Evolutionary conservation across 257 asterid genomes (phyloP).

Genomic region (Solanum peruvianum): DNA sequence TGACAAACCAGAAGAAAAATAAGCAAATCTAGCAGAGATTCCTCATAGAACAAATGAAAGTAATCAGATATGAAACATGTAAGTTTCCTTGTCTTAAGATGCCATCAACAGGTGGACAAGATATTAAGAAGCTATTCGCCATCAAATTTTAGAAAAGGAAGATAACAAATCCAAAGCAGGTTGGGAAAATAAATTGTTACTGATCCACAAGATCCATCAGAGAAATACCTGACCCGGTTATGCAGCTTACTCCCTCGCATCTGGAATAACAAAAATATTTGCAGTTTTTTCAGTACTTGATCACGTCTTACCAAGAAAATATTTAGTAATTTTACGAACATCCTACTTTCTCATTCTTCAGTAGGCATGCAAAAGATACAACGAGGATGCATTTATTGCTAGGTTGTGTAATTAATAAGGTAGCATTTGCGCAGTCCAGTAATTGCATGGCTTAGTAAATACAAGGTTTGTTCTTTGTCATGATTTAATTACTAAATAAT

Average conservation of each 20-base stretch:
- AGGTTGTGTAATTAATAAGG: background rate
- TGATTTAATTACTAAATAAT: background rate
- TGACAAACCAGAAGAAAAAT: background rate
- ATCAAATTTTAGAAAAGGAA: background rate
- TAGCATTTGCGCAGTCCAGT: background rate
- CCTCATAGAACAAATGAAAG: background rate
- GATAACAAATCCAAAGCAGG: background rate
- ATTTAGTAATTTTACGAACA: background rate
- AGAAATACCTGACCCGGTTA: slow-evolving; percentile 77
- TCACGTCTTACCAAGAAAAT: background rate
- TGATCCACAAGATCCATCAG: background rate
- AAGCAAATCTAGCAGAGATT: background rate
- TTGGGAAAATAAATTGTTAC: background rate
- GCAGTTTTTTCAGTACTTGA: background rate
- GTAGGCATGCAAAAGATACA: background rate
- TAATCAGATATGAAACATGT: background rate
- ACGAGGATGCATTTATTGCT: background rate
- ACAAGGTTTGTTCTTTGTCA: background rate
- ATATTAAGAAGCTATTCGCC: background rate
- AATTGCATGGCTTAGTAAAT: background rate
- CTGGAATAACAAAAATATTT: slow-evolving; percentile 37
- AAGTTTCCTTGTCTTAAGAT: background rate
- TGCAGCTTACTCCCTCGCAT: slow-evolving; percentile 94
- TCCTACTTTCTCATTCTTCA: background rate
- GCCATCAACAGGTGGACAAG: background rate